Base-by-base conservation (phyloP, 176 grass and related monocot species). In the Rhynchospora tenuis region DNA sequence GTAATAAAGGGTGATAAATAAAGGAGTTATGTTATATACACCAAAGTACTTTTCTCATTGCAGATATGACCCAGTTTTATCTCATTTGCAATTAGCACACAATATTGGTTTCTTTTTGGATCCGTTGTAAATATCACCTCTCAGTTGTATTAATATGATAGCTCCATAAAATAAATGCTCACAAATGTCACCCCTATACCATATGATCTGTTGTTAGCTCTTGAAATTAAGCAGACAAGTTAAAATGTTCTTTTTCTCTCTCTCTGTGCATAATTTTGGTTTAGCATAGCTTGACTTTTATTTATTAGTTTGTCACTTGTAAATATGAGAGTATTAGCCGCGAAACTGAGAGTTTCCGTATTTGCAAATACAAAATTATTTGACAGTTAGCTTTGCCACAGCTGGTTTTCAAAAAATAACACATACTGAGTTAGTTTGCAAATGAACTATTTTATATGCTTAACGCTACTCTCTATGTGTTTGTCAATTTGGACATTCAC, bases 1-100 rank as follows among this genome's bases (percentile, higher is more conserved):
- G n/a, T n/a, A n/a, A n/a, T n/a, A n/a, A n/a, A 74, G 51, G 71
- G 71, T 74, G 44, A 61, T 51, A 26, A 74, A 42, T 61, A 69
- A 42, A 51, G 45, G 9, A 52, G 20, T 74, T 51, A 14, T 74
- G 48, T 73, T 52, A 80, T 73, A 51, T 52, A 73, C 69, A 50
- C 69, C 71, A 52, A 74, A 51, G 24, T 50, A 51, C 5, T 74
- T 48, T 50, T 48, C 2, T 24, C 48, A 48, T 48, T 73, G 44
- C 69, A 73, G 48, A 50, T 17, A 16, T 73, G 6, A 24, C 44
- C 44, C n/a, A 73, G 69, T 22, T 38, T 3, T 51, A 7, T 73
- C 69, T 50, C 20, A 73, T 73, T 73, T 50, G 33, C 19, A 9
- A 73, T 73, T 50, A 50, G 68, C n/a, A 50, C 44, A 24, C 44